Base-by-base conservation (phyloP, 148 eudicot genomes). In the Persicaria tinctoria region DNA sequence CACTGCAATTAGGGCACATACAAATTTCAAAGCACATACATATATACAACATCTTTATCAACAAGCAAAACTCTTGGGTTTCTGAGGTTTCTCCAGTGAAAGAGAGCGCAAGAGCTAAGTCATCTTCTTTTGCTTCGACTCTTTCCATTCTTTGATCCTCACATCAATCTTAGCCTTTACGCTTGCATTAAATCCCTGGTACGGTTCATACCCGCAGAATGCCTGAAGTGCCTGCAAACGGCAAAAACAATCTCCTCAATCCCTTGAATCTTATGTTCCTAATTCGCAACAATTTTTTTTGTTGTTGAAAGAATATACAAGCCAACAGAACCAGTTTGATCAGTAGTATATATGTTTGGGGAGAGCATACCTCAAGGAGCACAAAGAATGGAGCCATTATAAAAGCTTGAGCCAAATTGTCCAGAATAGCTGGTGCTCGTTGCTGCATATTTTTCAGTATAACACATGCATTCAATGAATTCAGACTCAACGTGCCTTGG, bases 301-400 rank as follows among this genome's bases (percentile, higher is more conserved):
- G 2, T 1, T 32, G 27, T 23, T 32, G 41, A 32, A 32, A 32
- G 3, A 32, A 32, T 32, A 32, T 32, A 2, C 4, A 64, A 64
- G 12, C 5, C 13, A 64, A 5, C 18, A 27, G 4, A 64, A 16
- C 32, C 38, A 82, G 13, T 9, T 10, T 56, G 8, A 23, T 46
- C 4, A 75, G 41, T 53, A 45, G 41, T 32, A 32, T 32, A 32
- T 55, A 23, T 23, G 23, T 18, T 59, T 76, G 47, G 17, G 13
- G 51, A 18, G 66, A 71, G 76, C 77, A 74, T 90, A 96, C 99
- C 86, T 96, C 99, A 0, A 96, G 89, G 5, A 96, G 80, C 2
- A 92, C 92, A 71, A 92, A 89, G 77, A 88, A 96, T 38, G 99
- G 99, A 16, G 88, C 97, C 99, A 90, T 89, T 51, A 92, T 71